Conservation (phyloP, 257 asterid genomes). For the Petrea volubilis region DNA sequence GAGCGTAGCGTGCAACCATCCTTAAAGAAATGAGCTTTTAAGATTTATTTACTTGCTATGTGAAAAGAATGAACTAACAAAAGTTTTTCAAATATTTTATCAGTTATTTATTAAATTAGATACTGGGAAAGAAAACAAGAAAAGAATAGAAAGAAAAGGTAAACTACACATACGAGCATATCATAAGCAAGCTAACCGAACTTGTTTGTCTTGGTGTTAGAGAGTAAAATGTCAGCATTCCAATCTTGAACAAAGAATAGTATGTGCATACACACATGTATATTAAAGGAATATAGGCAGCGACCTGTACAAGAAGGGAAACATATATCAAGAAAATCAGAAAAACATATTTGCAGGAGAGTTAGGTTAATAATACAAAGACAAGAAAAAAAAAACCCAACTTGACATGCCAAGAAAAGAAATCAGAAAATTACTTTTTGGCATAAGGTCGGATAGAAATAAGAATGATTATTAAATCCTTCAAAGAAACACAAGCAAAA, state of each 20-base stretch:
- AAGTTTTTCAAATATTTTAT: not conserved
- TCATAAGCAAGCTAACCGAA: slow-evolving; percentile 91
- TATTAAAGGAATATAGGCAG: slow-evolving; percentile 73
- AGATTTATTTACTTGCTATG: not conserved
- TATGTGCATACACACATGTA: slow-evolving; percentile 94
- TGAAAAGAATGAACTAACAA: slow-evolving; percentile 13
- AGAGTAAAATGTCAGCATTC: slow-evolving; percentile 80
- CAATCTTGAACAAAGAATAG: slow-evolving; percentile 76
- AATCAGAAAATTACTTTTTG: not conserved
- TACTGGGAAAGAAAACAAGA: not conserved
- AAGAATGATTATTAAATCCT: not conserved
- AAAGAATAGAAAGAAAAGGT: not conserved
- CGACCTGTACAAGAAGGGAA: slow-evolving; percentile 46
- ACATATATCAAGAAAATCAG: not conserved
- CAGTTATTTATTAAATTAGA: not conserved
- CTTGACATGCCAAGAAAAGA: not conserved
- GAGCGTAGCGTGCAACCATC: slow-evolving; percentile 88
- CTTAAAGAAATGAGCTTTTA: slow-evolving; percentile 33
- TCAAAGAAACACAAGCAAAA: not conserved
- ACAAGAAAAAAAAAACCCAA: not conserved
- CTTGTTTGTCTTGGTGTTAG: slow-evolving; percentile 83
- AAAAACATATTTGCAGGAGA: not conserved
- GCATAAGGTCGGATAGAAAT: not conserved
- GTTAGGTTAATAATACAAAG: not conserved
- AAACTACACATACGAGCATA: slow-evolving; percentile 73